A percentile compares a stretch with the other conserved stretches of the same genome.
Conservation (phyloP, 176 grass and related monocot genomes). For the Saccharum officinarum region DNA sequence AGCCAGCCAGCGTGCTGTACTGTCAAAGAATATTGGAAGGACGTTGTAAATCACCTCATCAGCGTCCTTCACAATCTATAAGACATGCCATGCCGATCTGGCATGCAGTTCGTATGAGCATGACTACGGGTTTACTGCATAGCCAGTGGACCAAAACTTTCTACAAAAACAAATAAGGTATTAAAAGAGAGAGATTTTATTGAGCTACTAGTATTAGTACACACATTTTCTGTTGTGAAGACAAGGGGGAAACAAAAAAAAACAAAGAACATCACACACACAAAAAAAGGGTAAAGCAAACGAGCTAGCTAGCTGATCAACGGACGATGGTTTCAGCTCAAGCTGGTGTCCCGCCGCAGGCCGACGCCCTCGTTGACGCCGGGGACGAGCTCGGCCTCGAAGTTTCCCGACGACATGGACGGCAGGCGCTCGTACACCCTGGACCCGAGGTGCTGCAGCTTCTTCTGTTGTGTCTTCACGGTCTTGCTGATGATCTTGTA, state of each 20-base stretch:
- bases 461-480: slow-evolving; percentile 78
- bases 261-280: not conserved
- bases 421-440: slow-evolving; percentile 87
- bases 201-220: slow-evolving; percentile 1
- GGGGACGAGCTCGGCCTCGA: slow-evolving; percentile 83
- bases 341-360: slow-evolving; percentile 28
- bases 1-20: slow-evolving; percentile 11
- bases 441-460: slow-evolving; percentile 78
- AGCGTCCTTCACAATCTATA: not conserved
- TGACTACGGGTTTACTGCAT: not conserved
- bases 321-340: not conserved
- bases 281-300: not conserved
- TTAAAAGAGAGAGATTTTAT: slow-evolving; percentile 20
- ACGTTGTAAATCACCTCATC: slow-evolving; percentile 8
- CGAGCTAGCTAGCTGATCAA: not conserved
- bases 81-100: not conserved
- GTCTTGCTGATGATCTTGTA: slow-evolving; percentile 78
- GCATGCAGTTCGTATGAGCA: not conserved
- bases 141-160: not conserved
- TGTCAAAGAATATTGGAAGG: slow-evolving; percentile 20
- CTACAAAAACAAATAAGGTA: not conserved
- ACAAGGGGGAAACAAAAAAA: not conserved
- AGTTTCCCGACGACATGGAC: slow-evolving; percentile 65
- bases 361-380: slow-evolving; percentile 49
- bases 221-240: slow-evolving; percentile 26